Base-by-base conservation (phyloP, 1,284 basidiomycete species). In the Pseudomicrostroma phylloplanum region DNA sequence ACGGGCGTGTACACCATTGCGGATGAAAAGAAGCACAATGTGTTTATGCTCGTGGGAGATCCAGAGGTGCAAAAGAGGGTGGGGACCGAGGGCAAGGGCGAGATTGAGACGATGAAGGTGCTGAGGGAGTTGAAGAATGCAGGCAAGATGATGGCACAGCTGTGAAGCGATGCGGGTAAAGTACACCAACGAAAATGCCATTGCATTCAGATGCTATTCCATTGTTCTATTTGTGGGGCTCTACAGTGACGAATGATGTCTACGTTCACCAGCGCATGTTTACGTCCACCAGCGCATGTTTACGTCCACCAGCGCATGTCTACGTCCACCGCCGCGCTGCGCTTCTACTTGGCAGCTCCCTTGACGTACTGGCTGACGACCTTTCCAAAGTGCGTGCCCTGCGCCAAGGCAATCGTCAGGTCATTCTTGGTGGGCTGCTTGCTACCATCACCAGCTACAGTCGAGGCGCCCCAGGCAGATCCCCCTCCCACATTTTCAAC, bases 111-210 rank as follows among this genome's bases (percentile, higher is more conserved):
- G 46, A 92, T 96, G 86, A 84, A 85, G 65, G 83, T 83, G 58
- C 81, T 96, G 56, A 82, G 92, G 58, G 85, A 88, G 60, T 82
- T 87, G 83, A 96, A 96, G 85, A 96, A 96, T 79, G 59, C 30
- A 0, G 72, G 70, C 8, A 60, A 61, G 57, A 65, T 74, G 55
- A 67, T 67, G 60, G 70, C 70, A 21, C 70, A 63, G 57, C 67
- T 72, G 19, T 74, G 40, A 67, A 4, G 6, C 17, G 21, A 21
- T n/a, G 4, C n/a, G n/a, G n/a, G n/a, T n/a, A n/a, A n/a, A n/a
- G 43, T 48, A 6, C 43, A 21, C 43, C 30, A 36, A 36, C 30
- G 30, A 36, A 36, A 36, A 36, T 36, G 3, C 30, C 30, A 36
- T 36, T 36, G 30, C 30, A 36, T 36, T 9, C n/a, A n/a, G n/a